Evolutionary conservation across 2,329 filamentous ascomycete genomes (phyloP).

Genomic region (Neonectria sp.): DNA sequence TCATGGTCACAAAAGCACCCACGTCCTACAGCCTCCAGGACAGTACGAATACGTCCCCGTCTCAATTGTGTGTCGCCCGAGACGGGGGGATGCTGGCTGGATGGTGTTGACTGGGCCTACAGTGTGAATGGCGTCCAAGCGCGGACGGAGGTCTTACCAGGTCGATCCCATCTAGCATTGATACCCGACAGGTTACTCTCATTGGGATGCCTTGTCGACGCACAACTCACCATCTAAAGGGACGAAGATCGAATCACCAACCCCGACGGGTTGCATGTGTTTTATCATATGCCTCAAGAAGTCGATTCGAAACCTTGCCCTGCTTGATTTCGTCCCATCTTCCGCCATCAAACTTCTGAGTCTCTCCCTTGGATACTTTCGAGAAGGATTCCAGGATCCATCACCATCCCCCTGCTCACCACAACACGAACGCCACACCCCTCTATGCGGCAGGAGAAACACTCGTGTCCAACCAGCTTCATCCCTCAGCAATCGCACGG

Average conservation of each 20-base stretch:
- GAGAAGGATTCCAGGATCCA: conserved; percentile 38
- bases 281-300: conserved; percentile 11
- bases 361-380: conserved; percentile 30
- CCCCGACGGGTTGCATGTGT: background rate
- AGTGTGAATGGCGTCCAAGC: conserved; percentile 34
- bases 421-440: conserved; percentile 42
- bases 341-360: conserved; percentile 16
- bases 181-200: conserved; percentile 31
- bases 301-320: background rate
- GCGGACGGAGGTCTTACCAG: conserved; percentile 27
- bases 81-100: conserved; percentile 24
- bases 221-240: conserved; percentile 14
- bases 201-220: conserved; percentile 27
- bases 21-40: conserved; percentile 7
- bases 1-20: conserved; percentile 17
- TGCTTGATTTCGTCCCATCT: conserved; percentile 20
- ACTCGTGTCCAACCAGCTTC: conserved; percentile 25
- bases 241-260: conserved; percentile 18
- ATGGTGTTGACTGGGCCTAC: conserved; percentile 8
- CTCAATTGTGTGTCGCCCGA: conserved; percentile 9
- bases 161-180: conserved; percentile 27
- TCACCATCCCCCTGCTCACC: conserved; percentile 29
- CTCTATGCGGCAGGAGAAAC: conserved; percentile 26
- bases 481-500: conserved; percentile 38
- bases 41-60: conserved; percentile 4